Base-by-base conservation (phyloP, 1,139 yeast genomes). In the Candida pseudocylindracea region DNA sequence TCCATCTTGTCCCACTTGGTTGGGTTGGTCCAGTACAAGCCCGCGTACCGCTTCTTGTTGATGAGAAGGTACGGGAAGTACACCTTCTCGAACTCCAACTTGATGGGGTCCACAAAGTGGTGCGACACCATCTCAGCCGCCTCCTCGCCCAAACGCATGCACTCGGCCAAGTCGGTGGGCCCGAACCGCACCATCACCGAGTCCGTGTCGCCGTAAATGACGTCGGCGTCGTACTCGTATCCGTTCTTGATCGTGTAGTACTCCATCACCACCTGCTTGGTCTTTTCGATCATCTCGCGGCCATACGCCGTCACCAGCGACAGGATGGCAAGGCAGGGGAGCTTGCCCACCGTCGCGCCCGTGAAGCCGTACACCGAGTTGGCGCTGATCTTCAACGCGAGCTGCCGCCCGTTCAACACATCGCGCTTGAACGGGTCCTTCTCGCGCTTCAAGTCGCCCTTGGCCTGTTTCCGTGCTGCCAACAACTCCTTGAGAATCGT, bases 101-200 rank as follows among this genome's bases (percentile, higher is more conserved):
- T 88, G 50, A 91, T 88, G 1, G 99, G 99, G 31, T 72, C 62
- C 35, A 71, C 61, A 50, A 91, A 91, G 37, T 68, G 60, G 1
- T 71, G 62, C 0, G 96, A 81, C 3, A 91, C 96, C 41, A 53
- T 72, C 7, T 63, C 78, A 0, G 99, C 99, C 1, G 98, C 98
- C 46, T 85, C 93, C 42, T 81, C 76, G 3, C 98, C 99, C 36
- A 83, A 49, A 36, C 67, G 64, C 98, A 91, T 91, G 43, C 94
- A 80, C 27, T 78, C 75, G 36, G 61, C 70, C 38, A 88, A 51
- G 45, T 83, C 93, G n/a, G 60, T 56, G 29, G 73, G 69, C 1
- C 99, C 99, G 55, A 91, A 91, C 46, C 81, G 83, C 31, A 91
- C 95, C 98, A 91, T 91, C 12, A 91, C 99, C 7, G 98, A 91